These are phyloP conservation scores for Yamadazyma triangularis DNA, from an alignment of 1,139 yeast species.

Conservation along the genomic window DNA sequence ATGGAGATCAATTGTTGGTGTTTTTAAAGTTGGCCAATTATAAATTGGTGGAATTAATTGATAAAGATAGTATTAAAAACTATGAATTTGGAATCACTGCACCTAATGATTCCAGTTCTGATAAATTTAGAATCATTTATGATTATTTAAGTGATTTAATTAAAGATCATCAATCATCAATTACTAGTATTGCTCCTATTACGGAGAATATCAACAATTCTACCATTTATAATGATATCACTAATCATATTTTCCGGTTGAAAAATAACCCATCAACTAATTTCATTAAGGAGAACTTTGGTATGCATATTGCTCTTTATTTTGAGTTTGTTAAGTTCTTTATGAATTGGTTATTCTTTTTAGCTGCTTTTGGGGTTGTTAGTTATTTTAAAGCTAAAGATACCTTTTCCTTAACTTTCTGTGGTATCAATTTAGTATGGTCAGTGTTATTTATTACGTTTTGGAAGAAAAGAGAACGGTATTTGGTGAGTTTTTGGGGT, in stretches of 20 bases:
- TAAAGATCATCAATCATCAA: constrained; percentile 48
- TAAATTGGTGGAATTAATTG: constrained; percentile 33
- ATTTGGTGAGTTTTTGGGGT: constrained; percentile 57
- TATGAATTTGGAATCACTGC: constrained; percentile 42
- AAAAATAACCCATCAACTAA: constrained; percentile 31
- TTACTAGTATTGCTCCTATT: constrained; percentile 58
- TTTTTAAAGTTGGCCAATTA: constrained; percentile 46
- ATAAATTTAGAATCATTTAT: constrained; percentile 53
- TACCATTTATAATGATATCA: constrained; percentile 21
- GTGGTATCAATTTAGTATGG: constrained; percentile 56
- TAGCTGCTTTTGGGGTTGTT: constrained; percentile 51
- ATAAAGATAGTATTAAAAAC: constrained; percentile 30
- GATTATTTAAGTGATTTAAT: constrained; percentile 53
- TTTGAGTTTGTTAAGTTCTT: constrained; percentile 70
- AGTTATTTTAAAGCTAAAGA: constrained; percentile 47
- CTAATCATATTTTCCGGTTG: constrained; percentile 13
- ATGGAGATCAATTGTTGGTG: constrained; percentile 28
- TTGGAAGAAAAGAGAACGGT: constrained; percentile 58
- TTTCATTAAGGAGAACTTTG: constrained; percentile 46
- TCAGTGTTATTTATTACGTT: constrained; percentile 49
- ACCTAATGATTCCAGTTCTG: constrained; percentile 36
- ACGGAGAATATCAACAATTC: constrained; percentile 34
- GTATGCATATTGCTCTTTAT: constrained; percentile 68
- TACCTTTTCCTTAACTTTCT: constrained; percentile 54
- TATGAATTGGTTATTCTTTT: constrained; percentile 51